A percentile compares a stretch with the other conserved stretches of the same genome.
phyloP scores from a whole-genome alignment of 495 filamentous ascomycete species.

The Gamarada debralockiae region DNA sequence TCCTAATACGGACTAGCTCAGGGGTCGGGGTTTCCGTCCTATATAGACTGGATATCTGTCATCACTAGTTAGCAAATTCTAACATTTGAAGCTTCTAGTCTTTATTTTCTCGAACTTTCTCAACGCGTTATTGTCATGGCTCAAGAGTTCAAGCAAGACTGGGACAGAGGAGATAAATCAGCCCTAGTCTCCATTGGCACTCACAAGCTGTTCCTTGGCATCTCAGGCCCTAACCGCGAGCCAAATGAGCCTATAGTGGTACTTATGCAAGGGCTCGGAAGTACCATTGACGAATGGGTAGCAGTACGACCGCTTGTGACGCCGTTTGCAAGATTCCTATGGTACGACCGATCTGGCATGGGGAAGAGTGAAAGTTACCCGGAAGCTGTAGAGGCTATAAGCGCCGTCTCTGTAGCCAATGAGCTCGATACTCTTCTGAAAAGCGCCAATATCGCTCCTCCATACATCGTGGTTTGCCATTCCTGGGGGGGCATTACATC shows the following conservation, averaged over 20 bases:
- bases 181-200: constrained; percentile 9
- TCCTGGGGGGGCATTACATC: constrained; percentile 8
- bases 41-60: too few relatives aligned
- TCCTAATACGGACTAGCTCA: too few relatives aligned
- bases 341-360: constrained; percentile 15
- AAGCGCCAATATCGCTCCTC: constrained; percentile 1
- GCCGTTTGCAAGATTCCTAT: not conserved
- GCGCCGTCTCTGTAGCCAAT: constrained; percentile 1
- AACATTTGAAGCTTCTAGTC: too few relatives aligned
- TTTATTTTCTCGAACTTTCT: too few relatives aligned
- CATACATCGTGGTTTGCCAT: constrained; percentile 12
- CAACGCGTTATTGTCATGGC: too few relatives aligned
- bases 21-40: too few relatives aligned
- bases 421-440: constrained; percentile 11
- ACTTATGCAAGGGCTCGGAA: constrained; percentile 1
- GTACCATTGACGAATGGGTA: not conserved
- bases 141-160: too few relatives aligned
- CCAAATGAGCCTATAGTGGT: not conserved
- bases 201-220: constrained; percentile 9
- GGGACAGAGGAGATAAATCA: constrained; percentile 4
- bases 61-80: too few relatives aligned
- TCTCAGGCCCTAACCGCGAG: constrained; percentile 4
- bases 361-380: not conserved
- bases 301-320: not conserved
- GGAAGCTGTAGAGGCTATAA: not conserved